These are phyloP conservation scores for Saururus chinensis DNA, from an alignment of 164 flowering plant genomes.

Conservation along the genomic window DNA sequence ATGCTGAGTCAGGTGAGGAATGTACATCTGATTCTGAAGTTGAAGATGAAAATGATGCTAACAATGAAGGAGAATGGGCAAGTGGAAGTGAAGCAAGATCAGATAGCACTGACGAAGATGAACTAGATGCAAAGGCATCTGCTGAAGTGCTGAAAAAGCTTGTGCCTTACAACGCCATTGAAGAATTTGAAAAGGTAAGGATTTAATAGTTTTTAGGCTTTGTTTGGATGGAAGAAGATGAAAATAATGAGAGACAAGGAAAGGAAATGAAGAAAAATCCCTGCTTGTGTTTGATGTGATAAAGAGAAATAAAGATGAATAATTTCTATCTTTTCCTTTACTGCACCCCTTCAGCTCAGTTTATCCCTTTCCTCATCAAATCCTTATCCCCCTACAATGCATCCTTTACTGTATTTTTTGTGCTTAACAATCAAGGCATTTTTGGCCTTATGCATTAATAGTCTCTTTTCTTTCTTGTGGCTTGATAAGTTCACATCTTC, in stretches of 20 bases:
- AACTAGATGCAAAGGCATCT: slow-evolving; percentile 39
- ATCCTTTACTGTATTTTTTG: too few relatives aligned
- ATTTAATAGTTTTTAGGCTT: not conserved
- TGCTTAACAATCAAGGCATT: too few relatives aligned
- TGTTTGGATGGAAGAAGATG: not conserved
- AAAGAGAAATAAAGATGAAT: too few relatives aligned
- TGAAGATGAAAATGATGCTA: slow-evolving; percentile 78
- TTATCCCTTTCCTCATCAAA: too few relatives aligned
- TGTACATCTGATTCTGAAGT: slow-evolving; percentile 58
- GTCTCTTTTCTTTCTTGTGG: too few relatives aligned
- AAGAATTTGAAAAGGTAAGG: slow-evolving; percentile 69
- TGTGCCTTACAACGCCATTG: slow-evolving; percentile 43
- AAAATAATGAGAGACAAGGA: not conserved
- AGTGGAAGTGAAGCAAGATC: slow-evolving; percentile 64
- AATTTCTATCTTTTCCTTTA: too few relatives aligned
- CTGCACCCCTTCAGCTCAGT: too few relatives aligned
- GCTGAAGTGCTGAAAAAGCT: slow-evolving; percentile 82
- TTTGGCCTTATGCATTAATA: too few relatives aligned
- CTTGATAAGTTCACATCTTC: too few relatives aligned
- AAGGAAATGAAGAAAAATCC: too few relatives aligned
- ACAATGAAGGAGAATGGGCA: slow-evolving; percentile 65
- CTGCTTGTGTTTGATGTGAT: too few relatives aligned
- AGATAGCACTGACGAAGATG: slow-evolving; percentile 66
- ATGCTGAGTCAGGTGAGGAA: slow-evolving; percentile 54
- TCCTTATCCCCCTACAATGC: too few relatives aligned